Conservation (phyloP, 805 yeast species). For the Metschnikowia hibisci region DNA sequence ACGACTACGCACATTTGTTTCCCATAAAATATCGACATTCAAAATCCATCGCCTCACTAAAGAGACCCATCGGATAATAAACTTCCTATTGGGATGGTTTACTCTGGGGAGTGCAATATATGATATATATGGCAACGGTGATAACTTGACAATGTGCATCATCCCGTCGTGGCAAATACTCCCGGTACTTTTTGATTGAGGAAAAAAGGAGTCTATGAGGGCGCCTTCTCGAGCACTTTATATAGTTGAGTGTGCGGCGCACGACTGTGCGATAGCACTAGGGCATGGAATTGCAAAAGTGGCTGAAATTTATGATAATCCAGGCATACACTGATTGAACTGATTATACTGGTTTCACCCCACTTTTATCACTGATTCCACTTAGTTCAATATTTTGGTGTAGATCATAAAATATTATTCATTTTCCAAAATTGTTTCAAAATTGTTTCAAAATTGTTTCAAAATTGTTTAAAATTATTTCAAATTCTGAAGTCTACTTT, state of each 20-base stretch:
- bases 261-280: slow-evolving; percentile 9
- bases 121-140: slow-evolving; percentile 57
- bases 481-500: too few relatives aligned
- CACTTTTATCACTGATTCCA: too few relatives aligned
- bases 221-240: slow-evolving; percentile 12
- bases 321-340: too few relatives aligned
- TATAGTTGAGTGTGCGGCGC: slow-evolving; percentile 14
- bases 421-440: too few relatives aligned
- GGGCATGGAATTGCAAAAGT: neutral
- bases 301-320: too few relatives aligned
- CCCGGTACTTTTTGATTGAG: slow-evolving; percentile 60
- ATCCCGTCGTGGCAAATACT: slow-evolving; percentile 67
- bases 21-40: slow-evolving; percentile 50
- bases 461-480: too few relatives aligned
- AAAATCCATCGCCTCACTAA: slow-evolving; percentile 50
- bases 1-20: neutral
- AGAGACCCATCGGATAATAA: slow-evolving; percentile 49
- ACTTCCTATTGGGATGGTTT: slow-evolving; percentile 57
- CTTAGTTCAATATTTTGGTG: too few relatives aligned
- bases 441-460: too few relatives aligned
- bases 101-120: slow-evolving; percentile 49
- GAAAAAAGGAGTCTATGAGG: slow-evolving; percentile 22
- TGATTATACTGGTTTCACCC: too few relatives aligned
- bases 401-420: too few relatives aligned
- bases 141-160: slow-evolving; percentile 57